These are phyloP conservation scores for Tilletia indica DNA, from an alignment of 1,284 basidiomycete species.

Conservation along the genomic window DNA sequence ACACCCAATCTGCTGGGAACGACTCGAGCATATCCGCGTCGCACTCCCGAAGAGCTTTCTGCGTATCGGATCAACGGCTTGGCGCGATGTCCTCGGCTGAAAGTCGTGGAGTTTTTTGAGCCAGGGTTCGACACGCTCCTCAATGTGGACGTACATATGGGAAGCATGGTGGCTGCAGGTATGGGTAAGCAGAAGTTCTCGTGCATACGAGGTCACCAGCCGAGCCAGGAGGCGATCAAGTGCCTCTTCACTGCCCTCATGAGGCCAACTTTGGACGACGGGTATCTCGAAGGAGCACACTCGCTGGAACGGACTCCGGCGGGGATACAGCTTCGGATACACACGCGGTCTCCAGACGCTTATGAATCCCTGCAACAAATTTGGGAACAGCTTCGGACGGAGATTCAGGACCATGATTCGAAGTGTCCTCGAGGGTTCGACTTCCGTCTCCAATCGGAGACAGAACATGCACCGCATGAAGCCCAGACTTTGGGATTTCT, in stretches of 20 bases:
- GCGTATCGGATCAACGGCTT: not conserved
- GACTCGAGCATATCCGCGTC: not conserved
- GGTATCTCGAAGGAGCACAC: not conserved
- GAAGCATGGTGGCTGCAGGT: not conserved
- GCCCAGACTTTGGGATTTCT: not conserved
- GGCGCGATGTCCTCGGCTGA: not conserved
- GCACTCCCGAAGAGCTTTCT: conserved; percentile 11
- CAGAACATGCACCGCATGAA: not conserved
- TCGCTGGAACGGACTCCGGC: not conserved
- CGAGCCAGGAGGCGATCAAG: not conserved
- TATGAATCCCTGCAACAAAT: not conserved
- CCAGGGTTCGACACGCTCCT: conserved; percentile 1
- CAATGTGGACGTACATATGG: not conserved
- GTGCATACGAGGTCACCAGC: not conserved
- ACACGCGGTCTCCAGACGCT: not conserved
- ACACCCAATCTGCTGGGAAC: not conserved
- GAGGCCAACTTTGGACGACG: not conserved
- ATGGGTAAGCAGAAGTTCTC: not conserved
- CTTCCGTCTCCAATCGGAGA: not conserved
- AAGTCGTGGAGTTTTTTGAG: not conserved
- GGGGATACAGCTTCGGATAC: not conserved
- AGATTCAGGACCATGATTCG: not conserved
- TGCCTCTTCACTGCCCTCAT: not conserved
- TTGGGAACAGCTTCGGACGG: not conserved
- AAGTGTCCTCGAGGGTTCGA: not conserved